Percentiles rank a stretch among this genome's conserved stretches.
phyloP scores from a whole-genome alignment of 495 filamentous ascomycete species.

The Aspergillus affinis region DNA sequence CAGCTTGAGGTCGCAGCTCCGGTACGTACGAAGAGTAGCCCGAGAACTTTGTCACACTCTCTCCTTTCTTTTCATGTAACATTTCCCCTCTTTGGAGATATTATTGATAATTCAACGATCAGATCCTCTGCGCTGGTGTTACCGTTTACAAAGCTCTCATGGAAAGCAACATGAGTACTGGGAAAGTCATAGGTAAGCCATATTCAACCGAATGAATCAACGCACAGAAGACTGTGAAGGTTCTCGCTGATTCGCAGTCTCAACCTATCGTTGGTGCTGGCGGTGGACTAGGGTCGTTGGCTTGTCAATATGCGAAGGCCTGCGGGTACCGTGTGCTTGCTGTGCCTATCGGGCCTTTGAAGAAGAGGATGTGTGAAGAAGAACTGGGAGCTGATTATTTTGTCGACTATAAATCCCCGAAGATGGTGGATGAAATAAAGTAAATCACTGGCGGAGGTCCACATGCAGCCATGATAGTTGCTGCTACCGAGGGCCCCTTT shows the following conservation, averaged over 20 bases:
- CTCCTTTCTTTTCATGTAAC: no score
- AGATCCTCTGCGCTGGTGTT: slow-evolving; percentile 18
- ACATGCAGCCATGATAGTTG: slow-evolving; percentile 7
- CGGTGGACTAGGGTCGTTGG: slow-evolving; percentile 7
- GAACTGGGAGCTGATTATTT: slow-evolving; percentile 9
- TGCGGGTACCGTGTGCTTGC: slow-evolving; percentile 7
- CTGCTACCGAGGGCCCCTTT: slow-evolving; percentile 6
- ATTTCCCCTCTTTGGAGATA: no score
- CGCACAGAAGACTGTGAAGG: no score
- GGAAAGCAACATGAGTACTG: slow-evolving; percentile 2
- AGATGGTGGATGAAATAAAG: slow-evolving; percentile 2
- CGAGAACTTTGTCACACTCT: background rate
- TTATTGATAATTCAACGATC: background rate
- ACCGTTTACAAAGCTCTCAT: slow-evolving; percentile 20
- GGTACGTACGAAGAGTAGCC: background rate
- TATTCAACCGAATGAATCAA: slow-evolving; percentile 4
- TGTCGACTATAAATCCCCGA: slow-evolving; percentile 7
- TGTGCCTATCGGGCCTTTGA: background rate
- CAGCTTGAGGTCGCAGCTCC: slow-evolving; percentile 15
- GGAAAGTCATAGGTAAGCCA: no score
- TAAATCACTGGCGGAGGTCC: background rate
- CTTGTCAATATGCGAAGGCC: slow-evolving; percentile 10
- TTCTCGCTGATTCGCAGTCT: no score
- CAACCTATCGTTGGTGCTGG: slow-evolving; percentile 11
- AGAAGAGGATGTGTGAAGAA: slow-evolving; percentile 5